Percentiles rank a stretch among this genome's conserved stretches.
These are phyloP conservation scores for Nemania bipapillata DNA, from an alignment of 2,329 filamentous ascomycete genomes.

Conservation along the genomic window DNA sequence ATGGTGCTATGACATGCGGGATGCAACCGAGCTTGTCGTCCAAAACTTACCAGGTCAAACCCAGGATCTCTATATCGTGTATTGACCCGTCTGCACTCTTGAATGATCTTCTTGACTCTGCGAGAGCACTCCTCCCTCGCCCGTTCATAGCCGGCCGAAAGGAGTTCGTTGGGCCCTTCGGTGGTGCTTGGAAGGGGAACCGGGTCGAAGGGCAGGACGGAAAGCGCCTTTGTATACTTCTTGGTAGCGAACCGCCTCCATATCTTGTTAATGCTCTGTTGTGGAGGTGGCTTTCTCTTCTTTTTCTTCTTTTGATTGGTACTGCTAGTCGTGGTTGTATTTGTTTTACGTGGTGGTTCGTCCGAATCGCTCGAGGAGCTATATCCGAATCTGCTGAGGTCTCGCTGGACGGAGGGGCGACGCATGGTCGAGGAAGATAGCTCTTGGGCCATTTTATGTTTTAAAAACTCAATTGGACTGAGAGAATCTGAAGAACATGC, in stretches of 20 bases:
- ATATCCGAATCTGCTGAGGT: slow-evolving; percentile 55
- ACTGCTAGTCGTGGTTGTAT: slow-evolving; percentile 44
- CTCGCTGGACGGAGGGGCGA: slow-evolving; percentile 37
- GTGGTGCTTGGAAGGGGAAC: slow-evolving; percentile 62
- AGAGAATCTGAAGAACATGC: background rate
- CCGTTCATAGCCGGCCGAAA: slow-evolving; percentile 70
- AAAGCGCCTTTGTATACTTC: slow-evolving; percentile 72
- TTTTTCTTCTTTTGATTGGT: slow-evolving; percentile 67
- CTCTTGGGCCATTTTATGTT: slow-evolving; percentile 25
- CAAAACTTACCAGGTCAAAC: slow-evolving; percentile 65
- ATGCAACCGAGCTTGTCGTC: background rate
- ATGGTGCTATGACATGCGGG: slow-evolving; percentile 39
- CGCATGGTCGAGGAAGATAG: slow-evolving; percentile 27
- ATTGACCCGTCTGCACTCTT: slow-evolving; percentile 77
- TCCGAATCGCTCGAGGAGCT: slow-evolving; percentile 64
- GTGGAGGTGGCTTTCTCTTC: slow-evolving; percentile 68
- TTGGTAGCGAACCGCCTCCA: slow-evolving; percentile 71
- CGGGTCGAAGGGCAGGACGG: slow-evolving; percentile 72
- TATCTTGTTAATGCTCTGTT: slow-evolving; percentile 73
- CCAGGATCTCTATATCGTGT: slow-evolving; percentile 79
- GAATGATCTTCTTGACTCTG: slow-evolving; percentile 70
- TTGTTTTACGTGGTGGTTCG: slow-evolving; percentile 54
- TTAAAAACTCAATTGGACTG: background rate
- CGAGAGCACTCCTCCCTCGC: slow-evolving; percentile 71
- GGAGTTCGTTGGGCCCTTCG: slow-evolving; percentile 68